Conservation (phyloP, 768 basidiomycete species). For the Phylloporus scabripes region DNA sequence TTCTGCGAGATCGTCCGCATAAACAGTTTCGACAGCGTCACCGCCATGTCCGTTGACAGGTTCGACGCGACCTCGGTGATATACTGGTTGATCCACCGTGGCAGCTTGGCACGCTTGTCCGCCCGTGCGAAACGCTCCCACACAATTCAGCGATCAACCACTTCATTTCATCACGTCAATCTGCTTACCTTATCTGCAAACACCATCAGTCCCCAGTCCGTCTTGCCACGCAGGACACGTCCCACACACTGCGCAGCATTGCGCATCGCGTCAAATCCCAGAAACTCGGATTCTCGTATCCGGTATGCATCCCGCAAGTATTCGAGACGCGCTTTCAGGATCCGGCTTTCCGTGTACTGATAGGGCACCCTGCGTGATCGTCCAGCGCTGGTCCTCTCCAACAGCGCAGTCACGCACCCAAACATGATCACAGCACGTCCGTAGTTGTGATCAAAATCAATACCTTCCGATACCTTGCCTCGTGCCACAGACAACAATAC, state of each 20-base stretch:
- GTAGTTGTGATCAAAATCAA: slow-evolving; percentile 99
- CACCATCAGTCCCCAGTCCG: slow-evolving; percentile 99
- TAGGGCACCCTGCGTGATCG: slow-evolving; percentile 68
- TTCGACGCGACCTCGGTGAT: slow-evolving; percentile 98
- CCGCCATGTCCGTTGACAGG: slow-evolving; percentile 95
- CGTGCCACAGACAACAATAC: slow-evolving; percentile 95
- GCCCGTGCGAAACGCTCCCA: slow-evolving; percentile 85
- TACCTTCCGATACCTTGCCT: slow-evolving; percentile 99
- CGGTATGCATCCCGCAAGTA: slow-evolving; percentile 98
- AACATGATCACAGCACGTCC: slow-evolving; percentile 99
- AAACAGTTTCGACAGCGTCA: slow-evolving; percentile 91
- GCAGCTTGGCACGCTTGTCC: slow-evolving; percentile 92
- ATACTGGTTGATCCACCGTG: slow-evolving; percentile 98
- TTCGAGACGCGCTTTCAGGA: slow-evolving; percentile 93
- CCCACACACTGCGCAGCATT: slow-evolving; percentile 99
- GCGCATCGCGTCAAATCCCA: slow-evolving; percentile 99
- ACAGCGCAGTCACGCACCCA: slow-evolving; percentile 51
- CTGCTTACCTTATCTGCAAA: slow-evolving; percentile 92
- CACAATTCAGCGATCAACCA: not conserved
- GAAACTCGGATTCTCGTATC: slow-evolving; percentile 96
- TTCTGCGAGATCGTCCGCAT: slow-evolving; percentile 99
- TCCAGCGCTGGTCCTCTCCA: slow-evolving; percentile 3
- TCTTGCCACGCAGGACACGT: slow-evolving; percentile 95
- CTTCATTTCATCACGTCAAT: not conserved
- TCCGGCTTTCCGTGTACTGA: slow-evolving; percentile 97